Evolutionary conservation across 1,139 yeast genomes (phyloP), one percentile per base, ranked within the genome.

Genomic region (Geotrichum cucujoidarum): DNA sequence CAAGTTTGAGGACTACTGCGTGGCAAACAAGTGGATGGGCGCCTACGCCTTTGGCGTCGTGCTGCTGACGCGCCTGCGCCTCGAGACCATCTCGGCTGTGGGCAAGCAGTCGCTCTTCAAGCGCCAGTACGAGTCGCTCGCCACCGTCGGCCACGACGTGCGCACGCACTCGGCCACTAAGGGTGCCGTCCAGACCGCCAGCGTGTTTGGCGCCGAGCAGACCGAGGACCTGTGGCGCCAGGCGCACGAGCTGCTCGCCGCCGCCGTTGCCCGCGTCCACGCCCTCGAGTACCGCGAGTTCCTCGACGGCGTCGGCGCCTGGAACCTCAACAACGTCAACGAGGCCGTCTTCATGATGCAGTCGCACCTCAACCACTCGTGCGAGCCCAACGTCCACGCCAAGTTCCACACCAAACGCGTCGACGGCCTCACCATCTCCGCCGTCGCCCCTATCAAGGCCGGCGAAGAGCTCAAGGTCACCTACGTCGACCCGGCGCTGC

Each of bases 321-420:
- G 80, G 60, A 83, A 84, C 62, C 77, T 86, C 58, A 86, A 86
- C 65, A 83, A 84, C 56, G 70, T 81, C 48, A 82, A 81, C 25
- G 48, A 32, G 3, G 80, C 83, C 2, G 61, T 86, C 17, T 87
- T 72, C 60, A 70, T 77, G 53, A 63, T 74, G 4, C 86, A 83
- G 54, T 80, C 92, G 1, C 87, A 83, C 59, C 68, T 86, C 59
- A 86, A 86, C 60, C 95, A 87, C 62, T 75, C 74, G 53, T 87
- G 95, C 68, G 79, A 75, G 43, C 92, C 94, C 1, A 85, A 81
- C 58, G 80, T 80, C 2, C 70, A 74, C 30, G 83, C 80, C 24
- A 74, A 77, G 46, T 69, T 78, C 31, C 32, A 30, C 34, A 16
- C 41, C 6, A 27, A 38, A 14, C 41, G 41, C 14, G 32, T 77